A percentile compares a stretch with the other conserved stretches of the same genome.
Evolutionary conservation across 371 early-diverging fungal genomes (phyloP).

Genomic region (Apophysomyces sp.): DNA sequence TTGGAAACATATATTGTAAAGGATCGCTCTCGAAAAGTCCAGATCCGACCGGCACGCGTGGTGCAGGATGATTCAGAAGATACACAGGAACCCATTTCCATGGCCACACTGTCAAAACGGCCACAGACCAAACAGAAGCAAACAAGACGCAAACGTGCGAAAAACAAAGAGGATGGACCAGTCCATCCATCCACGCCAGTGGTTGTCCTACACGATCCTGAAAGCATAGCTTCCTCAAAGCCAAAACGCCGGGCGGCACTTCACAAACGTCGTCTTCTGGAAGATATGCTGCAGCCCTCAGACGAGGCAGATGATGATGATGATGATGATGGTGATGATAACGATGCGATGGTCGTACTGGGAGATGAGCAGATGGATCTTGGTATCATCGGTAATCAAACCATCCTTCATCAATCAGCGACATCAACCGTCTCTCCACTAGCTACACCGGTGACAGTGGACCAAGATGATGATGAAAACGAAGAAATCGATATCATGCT

Average conservation of each 20-base stretch:
- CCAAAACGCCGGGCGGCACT: conserved; percentile 18
- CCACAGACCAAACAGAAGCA: not conserved
- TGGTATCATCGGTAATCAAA: conserved; percentile 27
- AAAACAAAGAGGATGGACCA: conserved; percentile 1
- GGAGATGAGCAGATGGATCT: conserved; percentile 23
- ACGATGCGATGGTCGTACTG: conserved; percentile 15
- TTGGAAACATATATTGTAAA: conserved; percentile 3
- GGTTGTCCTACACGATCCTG: not conserved
- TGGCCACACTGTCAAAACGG: conserved; percentile 5
- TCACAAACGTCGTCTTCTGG: conserved; percentile 20
- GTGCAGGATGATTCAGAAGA: not conserved
- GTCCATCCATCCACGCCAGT: not conserved
- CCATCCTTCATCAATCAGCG: conserved; percentile 20
- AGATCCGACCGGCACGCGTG: too few species aligned
- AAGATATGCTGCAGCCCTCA: conserved; percentile 21
- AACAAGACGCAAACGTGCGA: not conserved
- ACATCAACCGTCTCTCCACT: not conserved
- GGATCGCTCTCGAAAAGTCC: not conserved
- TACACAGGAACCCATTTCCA: conserved; percentile 16
- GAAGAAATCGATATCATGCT: conserved; percentile 38
- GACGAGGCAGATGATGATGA: conserved; percentile 12
- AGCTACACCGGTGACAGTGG: not conserved
- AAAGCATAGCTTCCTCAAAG: conserved; percentile 8
- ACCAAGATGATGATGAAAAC: conserved; percentile 18
- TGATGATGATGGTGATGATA: not conserved